Percentiles rank a stretch among this genome's conserved stretches.
Evolutionary conservation across 2,329 filamentous ascomycete species (phyloP).

Genomic region (Periconia sp.): DNA sequence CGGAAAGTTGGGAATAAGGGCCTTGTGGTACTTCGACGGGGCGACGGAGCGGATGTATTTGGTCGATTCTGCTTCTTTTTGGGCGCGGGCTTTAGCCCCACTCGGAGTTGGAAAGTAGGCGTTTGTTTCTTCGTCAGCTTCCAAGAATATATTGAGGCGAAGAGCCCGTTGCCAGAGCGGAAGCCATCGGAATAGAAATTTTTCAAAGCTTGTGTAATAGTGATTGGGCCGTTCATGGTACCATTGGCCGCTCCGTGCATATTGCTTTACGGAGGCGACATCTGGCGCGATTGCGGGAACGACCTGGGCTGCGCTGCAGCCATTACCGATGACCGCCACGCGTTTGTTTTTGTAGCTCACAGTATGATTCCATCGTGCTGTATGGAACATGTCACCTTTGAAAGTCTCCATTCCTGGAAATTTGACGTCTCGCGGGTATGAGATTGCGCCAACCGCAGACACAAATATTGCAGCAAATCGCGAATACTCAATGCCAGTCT

Average conservation of each 20-base stretch:
- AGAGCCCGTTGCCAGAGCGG: constrained; percentile 35
- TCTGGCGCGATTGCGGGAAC: constrained; percentile 47
- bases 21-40: constrained; percentile 33
- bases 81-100: too few species aligned
- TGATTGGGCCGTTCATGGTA: constrained; percentile 43
- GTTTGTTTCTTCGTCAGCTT: constrained; percentile 20
- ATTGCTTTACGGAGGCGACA: constrained; percentile 46
- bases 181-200: constrained; percentile 38
- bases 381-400: constrained; percentile 49
- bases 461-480: constrained; percentile 49
- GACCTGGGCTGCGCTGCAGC: constrained; percentile 50
- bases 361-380: constrained; percentile 51
- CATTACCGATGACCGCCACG: constrained; percentile 52
- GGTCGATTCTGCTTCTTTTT: constrained; percentile 9
- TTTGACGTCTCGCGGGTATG: constrained; percentile 32
- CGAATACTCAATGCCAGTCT: constrained; percentile 40
- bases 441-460: constrained; percentile 48
- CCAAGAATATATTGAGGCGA: constrained; percentile 14
- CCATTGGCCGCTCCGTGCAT: constrained; percentile 40
- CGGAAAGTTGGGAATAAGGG: constrained; percentile 30
- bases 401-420: constrained; percentile 50
- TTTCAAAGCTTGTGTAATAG: constrained; percentile 32
- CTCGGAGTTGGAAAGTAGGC: constrained; percentile 3
- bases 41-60: constrained; percentile 24
- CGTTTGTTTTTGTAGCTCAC: constrained; percentile 46